These are phyloP conservation scores for Apiospora sp. DNA, from an alignment of 2,329 filamentous ascomycete genomes.

Conservation along the genomic window DNA sequence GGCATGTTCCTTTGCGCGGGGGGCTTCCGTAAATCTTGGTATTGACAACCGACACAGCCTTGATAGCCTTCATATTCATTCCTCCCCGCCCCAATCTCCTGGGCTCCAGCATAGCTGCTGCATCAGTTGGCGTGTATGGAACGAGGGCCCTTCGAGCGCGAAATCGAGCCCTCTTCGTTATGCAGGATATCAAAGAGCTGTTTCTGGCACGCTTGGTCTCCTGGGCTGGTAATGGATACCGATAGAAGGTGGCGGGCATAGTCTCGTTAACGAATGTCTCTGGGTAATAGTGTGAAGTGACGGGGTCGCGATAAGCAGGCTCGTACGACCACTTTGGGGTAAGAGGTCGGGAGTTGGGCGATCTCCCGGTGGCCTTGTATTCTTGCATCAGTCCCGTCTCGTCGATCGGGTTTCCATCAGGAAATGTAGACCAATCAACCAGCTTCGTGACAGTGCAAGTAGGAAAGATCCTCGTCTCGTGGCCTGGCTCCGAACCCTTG, in stretches of 20 bases:
- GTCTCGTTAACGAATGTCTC: background rate
- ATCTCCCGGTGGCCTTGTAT: background rate
- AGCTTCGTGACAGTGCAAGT: background rate
- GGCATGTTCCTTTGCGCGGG: background rate
- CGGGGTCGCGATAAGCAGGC: background rate
- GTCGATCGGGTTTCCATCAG: background rate
- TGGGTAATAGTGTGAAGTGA: background rate
- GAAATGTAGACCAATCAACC: background rate
- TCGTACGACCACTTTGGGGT: background rate
- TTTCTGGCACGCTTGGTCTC: background rate
- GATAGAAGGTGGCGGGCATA: background rate
- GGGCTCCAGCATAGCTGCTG: too few relatives aligned
- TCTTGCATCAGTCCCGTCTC: background rate
- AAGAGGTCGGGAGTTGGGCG: background rate
- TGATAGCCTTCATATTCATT: too few relatives aligned
- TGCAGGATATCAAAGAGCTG: background rate
- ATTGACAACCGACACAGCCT: background rate
- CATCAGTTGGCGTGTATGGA: too few relatives aligned
- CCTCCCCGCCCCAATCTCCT: too few relatives aligned
- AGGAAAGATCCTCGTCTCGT: background rate
- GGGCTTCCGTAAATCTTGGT: background rate
- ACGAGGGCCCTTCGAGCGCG: background rate
- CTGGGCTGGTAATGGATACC: background rate
- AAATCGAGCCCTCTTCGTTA: background rate
- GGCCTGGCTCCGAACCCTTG: background rate